These are phyloP conservation scores for Pichia cephalocereana DNA, from an alignment of 805 yeast genomes.

Conservation along the genomic window DNA sequence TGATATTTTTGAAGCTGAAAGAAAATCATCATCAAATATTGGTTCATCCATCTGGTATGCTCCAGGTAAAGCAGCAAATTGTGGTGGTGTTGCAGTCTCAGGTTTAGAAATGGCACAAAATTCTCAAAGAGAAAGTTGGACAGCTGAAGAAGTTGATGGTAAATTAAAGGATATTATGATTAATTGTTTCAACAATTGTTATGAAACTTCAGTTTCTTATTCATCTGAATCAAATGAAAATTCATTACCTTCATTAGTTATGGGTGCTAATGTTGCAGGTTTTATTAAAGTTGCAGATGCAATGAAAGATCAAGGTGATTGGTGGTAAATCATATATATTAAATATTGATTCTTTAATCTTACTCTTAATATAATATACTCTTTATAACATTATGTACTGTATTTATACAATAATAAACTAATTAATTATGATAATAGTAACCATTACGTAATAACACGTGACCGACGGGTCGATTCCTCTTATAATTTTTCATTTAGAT, in stretches of 20 bases:
- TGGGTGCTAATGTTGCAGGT: constrained; percentile 99
- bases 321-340: constrained; percentile 22
- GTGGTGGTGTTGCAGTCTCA: constrained; percentile 99
- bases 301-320: constrained; percentile 95
- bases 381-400: too few relatives aligned
- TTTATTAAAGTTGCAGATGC: constrained; percentile 98
- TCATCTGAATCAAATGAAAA: constrained; percentile 56
- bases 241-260: constrained; percentile 85
- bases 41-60: constrained; percentile 84
- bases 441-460: too few relatives aligned
- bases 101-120: constrained; percentile 99
- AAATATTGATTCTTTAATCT: too few relatives aligned
- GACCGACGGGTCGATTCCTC: too few relatives aligned
- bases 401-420: too few relatives aligned
- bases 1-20: constrained; percentile 81
- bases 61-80: constrained; percentile 98
- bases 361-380: too few relatives aligned
- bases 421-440: too few relatives aligned
- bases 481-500: too few relatives aligned
- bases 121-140: constrained; percentile 89
- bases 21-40: constrained; percentile 35
- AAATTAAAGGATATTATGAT: constrained; percentile 90
- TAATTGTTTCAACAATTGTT: constrained; percentile 87
- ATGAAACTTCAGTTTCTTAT: constrained; percentile 76
- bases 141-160: constrained; percentile 83